These are phyloP conservation scores for Huntiella moniliformis DNA, from an alignment of 2,329 filamentous ascomycete genomes.

Conservation along the genomic window DNA sequence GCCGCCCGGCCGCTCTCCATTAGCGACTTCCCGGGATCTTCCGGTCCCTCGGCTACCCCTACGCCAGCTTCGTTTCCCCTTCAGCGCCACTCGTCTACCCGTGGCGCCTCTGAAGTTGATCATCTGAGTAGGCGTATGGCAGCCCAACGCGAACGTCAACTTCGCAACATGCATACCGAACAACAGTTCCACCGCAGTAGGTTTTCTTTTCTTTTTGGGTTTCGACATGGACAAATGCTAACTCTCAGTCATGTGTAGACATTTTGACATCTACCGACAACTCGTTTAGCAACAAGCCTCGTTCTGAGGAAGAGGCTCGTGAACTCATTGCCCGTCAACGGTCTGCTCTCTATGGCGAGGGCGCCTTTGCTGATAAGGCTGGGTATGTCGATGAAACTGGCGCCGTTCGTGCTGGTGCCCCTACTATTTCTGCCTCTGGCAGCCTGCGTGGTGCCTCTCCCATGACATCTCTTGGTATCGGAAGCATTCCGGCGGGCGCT, in stretches of 20 bases:
- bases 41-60: constrained; percentile 31
- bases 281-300: constrained; percentile 40
- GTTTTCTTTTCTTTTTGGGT: constrained; percentile 16
- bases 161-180: constrained; percentile 99
- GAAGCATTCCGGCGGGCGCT: constrained; percentile 19
- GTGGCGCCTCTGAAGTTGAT: constrained; percentile 93
- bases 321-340: constrained; percentile 93
- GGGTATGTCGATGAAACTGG: constrained; percentile 51
- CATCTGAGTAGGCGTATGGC: constrained; percentile 99
- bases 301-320: constrained; percentile 91
- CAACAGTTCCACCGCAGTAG: constrained; percentile 99
- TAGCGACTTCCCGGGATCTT: constrained; percentile 58
- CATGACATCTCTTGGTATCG: constrained; percentile 43
- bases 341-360: constrained; percentile 76
- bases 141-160: constrained; percentile 93
- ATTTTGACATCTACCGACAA: constrained; percentile 25
- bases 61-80: constrained; percentile 38
- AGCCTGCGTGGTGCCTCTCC: constrained; percentile 62
- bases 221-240: neutral
- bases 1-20: constrained; percentile 63
- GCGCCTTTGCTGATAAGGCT: constrained; percentile 46
- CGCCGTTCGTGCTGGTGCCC: constrained; percentile 42
- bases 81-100: neutral
- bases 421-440: constrained; percentile 43
- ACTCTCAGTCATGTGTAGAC: constrained; percentile 21